Conservation (phyloP, 1,284 basidiomycete genomes). For the Hemileia vastatrix region DNA sequence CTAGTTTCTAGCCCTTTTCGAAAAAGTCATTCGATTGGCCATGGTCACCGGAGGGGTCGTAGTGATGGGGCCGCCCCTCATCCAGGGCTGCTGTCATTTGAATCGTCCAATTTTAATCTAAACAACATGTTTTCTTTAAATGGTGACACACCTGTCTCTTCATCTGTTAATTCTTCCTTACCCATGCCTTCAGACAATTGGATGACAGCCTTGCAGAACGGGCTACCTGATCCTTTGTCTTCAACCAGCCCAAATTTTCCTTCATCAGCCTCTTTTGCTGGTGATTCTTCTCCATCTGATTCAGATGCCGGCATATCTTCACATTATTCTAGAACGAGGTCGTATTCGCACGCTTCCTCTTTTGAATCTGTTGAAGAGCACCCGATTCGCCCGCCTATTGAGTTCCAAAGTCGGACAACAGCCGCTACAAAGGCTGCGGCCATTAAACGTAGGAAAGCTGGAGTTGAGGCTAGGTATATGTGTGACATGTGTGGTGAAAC, state of each 20-base stretch:
- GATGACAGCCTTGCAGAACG: not conserved
- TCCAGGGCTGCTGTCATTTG: too few species aligned
- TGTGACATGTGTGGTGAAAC: constrained; percentile 22
- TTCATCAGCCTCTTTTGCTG: not conserved
- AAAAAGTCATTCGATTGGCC: not conserved
- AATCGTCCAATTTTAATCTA: too few species aligned
- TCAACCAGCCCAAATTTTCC: not conserved
- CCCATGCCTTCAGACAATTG: not conserved
- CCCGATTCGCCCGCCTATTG: not conserved
- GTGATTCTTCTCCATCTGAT: not conserved
- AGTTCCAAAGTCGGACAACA: constrained; percentile 2
- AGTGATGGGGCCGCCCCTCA: not conserved
- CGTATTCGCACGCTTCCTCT: too few species aligned
- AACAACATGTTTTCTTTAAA: too few species aligned
- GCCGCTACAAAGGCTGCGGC: constrained; percentile 14
- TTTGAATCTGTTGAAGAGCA: too few species aligned
- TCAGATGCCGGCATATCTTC: not conserved
- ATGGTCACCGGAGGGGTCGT: constrained; percentile 1
- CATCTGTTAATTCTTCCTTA: not conserved
- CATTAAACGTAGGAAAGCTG: constrained; percentile 5
- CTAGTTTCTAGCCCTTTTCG: not conserved
- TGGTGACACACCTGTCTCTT: too few species aligned
- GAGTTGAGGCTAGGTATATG: constrained; percentile 13
- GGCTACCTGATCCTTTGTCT: not conserved
- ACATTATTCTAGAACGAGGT: not conserved